A percentile compares a stretch with the other conserved stretches of the same genome.
Conservation (phyloP, 140 eudicot species). For the Erigeron philadelphicus region DNA sequence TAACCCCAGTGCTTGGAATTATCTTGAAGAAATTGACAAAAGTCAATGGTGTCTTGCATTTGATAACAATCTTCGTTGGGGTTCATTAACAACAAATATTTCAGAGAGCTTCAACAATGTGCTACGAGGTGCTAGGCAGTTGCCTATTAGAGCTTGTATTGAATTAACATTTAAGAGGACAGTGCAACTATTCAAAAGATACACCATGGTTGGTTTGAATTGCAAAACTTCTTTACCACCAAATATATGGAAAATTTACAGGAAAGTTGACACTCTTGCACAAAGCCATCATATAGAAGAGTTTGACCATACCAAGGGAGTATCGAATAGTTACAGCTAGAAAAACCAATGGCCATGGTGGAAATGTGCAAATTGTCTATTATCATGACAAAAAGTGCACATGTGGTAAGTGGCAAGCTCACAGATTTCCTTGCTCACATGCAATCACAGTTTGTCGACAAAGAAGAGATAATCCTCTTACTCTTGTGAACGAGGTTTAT, state of each 20-base stretch:
- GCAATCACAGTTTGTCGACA: neutral
- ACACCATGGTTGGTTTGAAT: neutral
- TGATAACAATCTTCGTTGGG: neutral
- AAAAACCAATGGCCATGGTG: neutral
- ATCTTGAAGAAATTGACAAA: neutral
- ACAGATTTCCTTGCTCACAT: neutral
- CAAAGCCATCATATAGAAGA: neutral
- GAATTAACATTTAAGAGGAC: neutral
- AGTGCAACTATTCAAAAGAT: neutral
- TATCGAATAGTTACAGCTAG: neutral
- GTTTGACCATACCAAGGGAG: neutral
- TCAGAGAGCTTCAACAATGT: neutral
- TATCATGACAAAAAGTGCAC: neutral
- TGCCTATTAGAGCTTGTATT: neutral
- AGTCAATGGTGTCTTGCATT: neutral
- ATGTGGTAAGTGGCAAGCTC: neutral
- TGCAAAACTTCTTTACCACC: neutral
- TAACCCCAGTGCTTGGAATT: neutral
- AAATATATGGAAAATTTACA: neutral
- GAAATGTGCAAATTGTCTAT: neutral
- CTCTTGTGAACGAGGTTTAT: neutral
- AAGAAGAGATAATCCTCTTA: neutral
- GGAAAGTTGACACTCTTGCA: neutral
- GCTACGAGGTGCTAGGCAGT: slow-evolving; percentile 1
- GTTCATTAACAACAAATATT: neutral